Evolutionary conservation across 2,329 filamentous ascomycete species (phyloP).

Genomic region (Byssochlamys sp.): DNA sequence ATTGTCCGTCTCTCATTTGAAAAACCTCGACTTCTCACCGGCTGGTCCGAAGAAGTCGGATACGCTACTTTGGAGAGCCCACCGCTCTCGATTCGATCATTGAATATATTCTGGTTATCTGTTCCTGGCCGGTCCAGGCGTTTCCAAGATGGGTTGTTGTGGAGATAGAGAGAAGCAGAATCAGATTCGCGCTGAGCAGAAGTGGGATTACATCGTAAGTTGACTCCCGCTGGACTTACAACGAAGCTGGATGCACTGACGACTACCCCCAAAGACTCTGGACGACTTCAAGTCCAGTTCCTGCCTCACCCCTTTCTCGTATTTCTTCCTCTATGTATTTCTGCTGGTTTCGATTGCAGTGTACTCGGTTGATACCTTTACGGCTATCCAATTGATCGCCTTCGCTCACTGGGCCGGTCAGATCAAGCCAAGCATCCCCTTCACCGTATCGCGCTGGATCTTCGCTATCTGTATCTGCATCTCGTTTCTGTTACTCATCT

Average conservation of each 20-base stretch:
- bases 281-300: conserved; percentile 76
- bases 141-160: conserved; percentile 52
- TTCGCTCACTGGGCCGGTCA: conserved; percentile 84
- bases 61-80: neutral
- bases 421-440: conserved; percentile 66
- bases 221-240: neutral
- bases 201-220: conserved; percentile 86
- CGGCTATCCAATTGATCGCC: conserved; percentile 77
- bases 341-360: conserved; percentile 70
- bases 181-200: conserved; percentile 68
- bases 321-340: conserved; percentile 74
- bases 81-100: neutral
- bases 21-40: neutral
- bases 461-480: conserved; percentile 86
- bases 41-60: neutral
- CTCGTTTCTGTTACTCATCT: conserved; percentile 71
- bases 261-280: conserved; percentile 35
- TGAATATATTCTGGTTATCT: neutral
- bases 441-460: conserved; percentile 82
- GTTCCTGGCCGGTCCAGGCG: conserved; percentile 21
- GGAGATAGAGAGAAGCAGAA: conserved; percentile 51
- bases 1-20: neutral
- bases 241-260: conserved; percentile 2
- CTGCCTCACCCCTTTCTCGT: conserved; percentile 67
- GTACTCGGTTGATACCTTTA: conserved; percentile 85